phyloP scores from a whole-genome alignment of 805 yeast genomes.

The Kodamaea hsintzibuensis region DNA sequence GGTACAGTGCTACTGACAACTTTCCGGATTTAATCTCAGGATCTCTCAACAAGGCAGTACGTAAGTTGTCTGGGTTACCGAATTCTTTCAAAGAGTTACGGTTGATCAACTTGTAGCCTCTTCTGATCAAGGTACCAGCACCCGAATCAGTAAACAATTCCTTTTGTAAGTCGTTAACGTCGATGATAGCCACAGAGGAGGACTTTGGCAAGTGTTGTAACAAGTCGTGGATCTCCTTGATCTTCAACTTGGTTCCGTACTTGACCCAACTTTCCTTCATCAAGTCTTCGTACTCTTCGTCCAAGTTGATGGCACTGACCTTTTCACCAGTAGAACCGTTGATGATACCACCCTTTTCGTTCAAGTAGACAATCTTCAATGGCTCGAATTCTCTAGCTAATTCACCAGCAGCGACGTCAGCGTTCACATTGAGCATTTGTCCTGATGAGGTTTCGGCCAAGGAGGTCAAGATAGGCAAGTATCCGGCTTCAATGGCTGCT shows the following conservation, averaged over 20 bases:
- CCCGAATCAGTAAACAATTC: slow-evolving; percentile 98
- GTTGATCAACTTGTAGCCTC: slow-evolving; percentile 87
- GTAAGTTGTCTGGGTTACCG: slow-evolving; percentile 69
- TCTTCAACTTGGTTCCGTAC: slow-evolving; percentile 96
- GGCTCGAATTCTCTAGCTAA: slow-evolving; percentile 97
- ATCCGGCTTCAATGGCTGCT: slow-evolving; percentile 94
- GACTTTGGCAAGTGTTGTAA: slow-evolving; percentile 94
- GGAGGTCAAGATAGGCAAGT: slow-evolving; percentile 93
- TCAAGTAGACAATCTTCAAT: slow-evolving; percentile 90
- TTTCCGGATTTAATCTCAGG: slow-evolving; percentile 69
- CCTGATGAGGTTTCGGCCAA: slow-evolving; percentile 96
- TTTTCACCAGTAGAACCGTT: slow-evolving; percentile 92
- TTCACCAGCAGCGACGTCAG: slow-evolving; percentile 99
- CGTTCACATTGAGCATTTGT: slow-evolving; percentile 94
- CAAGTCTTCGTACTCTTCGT: slow-evolving; percentile 90
- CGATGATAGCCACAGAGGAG: slow-evolving; percentile 95
- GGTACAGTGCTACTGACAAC: slow-evolving; percentile 76
- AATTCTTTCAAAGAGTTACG: slow-evolving; percentile 72
- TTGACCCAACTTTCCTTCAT: slow-evolving; percentile 97
- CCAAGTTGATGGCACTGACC: slow-evolving; percentile 86
- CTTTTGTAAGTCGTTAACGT: slow-evolving; percentile 92
- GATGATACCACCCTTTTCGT: slow-evolving; percentile 96
- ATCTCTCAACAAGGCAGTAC: slow-evolving; percentile 76
- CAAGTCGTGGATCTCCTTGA: slow-evolving; percentile 93
- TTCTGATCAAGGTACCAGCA: slow-evolving; percentile 97